Evolutionary conservation across 257 asterid genomes (phyloP).

Genomic region (Fraxinus anomala): DNA sequence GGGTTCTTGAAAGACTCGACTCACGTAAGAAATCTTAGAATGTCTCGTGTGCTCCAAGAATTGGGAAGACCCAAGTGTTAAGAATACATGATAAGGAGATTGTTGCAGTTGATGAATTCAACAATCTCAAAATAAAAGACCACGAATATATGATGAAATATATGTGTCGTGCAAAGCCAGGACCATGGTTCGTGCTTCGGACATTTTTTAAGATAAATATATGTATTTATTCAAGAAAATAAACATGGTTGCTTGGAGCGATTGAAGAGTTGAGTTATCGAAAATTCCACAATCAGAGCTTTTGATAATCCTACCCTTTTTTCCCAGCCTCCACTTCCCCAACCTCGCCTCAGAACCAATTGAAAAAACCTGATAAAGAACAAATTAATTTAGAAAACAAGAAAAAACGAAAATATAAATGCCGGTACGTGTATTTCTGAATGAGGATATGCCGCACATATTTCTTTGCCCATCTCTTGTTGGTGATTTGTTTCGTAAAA

Average conservation of each 20-base stretch:
- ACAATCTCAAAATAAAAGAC: background rate
- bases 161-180: too few species aligned
- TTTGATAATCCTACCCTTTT: constrained; percentile 47
- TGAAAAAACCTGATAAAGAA: constrained; percentile 58
- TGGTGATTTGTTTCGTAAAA: too few species aligned
- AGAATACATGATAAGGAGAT: too few species aligned
- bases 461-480: constrained; percentile 52
- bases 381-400: background rate
- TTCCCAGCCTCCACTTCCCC: constrained; percentile 66
- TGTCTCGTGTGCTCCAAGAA: background rate
- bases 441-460: background rate
- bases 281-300: background rate
- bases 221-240: background rate
- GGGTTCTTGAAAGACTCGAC: background rate
- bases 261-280: background rate
- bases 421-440: background rate
- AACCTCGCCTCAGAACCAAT: constrained; percentile 60
- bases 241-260: background rate
- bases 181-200: background rate
- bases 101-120: background rate
- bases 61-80: background rate
- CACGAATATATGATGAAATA: background rate
- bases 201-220: background rate
- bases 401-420: background rate
- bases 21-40: background rate